Evolutionary conservation across 495 filamentous ascomycete species (phyloP), one percentile per base, ranked within the genome.

Genomic region (Usnea hakonensis): DNA sequence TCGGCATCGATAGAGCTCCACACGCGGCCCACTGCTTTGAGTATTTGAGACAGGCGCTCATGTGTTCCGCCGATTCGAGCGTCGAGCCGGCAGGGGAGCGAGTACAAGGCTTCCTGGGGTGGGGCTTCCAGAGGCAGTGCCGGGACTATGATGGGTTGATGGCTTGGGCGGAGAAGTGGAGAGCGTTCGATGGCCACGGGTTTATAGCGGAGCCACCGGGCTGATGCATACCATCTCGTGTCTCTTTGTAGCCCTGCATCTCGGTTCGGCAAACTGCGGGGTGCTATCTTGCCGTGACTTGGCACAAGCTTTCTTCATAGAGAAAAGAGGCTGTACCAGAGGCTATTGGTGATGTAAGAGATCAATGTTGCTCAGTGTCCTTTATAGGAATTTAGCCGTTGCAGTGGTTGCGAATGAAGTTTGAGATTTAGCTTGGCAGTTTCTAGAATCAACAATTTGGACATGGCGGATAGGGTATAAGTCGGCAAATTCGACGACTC

Each of bases 21-120:
- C 68, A 70, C 41, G 52, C 38, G 9, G 46, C 58, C 10, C 65
- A 68, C 43, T 70, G 68, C 56, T 70, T 70, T 30, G 68, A 68
- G 26, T 69, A 70, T 41, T 57, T 70, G 9, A 57, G 57, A 50
- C 65, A 70, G 36, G 53, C 59, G 14, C 23, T 70, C n/a, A 61
- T 58, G 48, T 66, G 68, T 35, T 60, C 65, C 14, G 62, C 65
- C 21, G 68, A 68, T 33, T 60, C 53, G 26, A 63, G 55, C 26
- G 40, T 70, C 17, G 68, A 70, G 60, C 59, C 63, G 13, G 68
- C 62, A 33, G 62, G n/a, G 17, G 40, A 58, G 35, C 52, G 46
- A 26, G 50, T 35, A 10, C 23, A 65, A 26, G 65, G 62, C 9
- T 68, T 68, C 33, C 36, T 63, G 11, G 68, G 61, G 16, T 35